Base-by-base conservation (phyloP, 169 alveolate genomes). In the Cryptosporidium andersoni region DNA sequence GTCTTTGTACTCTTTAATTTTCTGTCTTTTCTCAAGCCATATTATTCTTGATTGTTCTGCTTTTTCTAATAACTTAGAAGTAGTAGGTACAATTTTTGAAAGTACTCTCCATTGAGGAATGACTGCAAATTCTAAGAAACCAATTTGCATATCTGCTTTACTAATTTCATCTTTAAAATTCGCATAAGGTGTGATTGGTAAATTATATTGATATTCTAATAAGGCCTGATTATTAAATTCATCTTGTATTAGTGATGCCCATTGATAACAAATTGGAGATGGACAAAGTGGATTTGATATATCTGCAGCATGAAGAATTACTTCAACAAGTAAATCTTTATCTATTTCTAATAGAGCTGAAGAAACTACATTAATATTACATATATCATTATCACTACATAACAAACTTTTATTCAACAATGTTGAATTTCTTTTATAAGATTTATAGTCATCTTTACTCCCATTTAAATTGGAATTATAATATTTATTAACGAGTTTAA, bases 191-290 rank as follows among this genome's bases (percentile, higher is more conserved):
- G 85, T 74, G 1, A 93, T 88, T 34, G 95, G 94, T 4, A 95
- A 63, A 11, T 93, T 92, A 47, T 88, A 65, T 36, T 82, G 88
- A 66, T 90, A 88, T 82, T 95, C 97, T 82, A 91, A 88, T 68
- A 92, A 95, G 1, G 96, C 96, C 85, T 94, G 95, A 16, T 52
- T 51, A 74, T 90, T 91, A 81, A 93, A 94, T 66, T 94, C 97
- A 25, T 88, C 91, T 52, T 92, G 81, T 1, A 93, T 91, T 53
- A 90, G 81, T 9, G 91, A 89, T 1, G 95, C 91, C 95, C 96
- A 94, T 48, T 82, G 64, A 9, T 37, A 51, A 82, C 95, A 91
- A 7, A 91, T 43, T 51, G 68, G 65, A 89, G 92, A 93, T 12
- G 95, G 95, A 68, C 92, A 91, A 1, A 91, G 65, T 2, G 97